These are phyloP conservation scores for Avicennia marina DNA, from an alignment of 257 asterid genomes.

Conservation along the genomic window DNA sequence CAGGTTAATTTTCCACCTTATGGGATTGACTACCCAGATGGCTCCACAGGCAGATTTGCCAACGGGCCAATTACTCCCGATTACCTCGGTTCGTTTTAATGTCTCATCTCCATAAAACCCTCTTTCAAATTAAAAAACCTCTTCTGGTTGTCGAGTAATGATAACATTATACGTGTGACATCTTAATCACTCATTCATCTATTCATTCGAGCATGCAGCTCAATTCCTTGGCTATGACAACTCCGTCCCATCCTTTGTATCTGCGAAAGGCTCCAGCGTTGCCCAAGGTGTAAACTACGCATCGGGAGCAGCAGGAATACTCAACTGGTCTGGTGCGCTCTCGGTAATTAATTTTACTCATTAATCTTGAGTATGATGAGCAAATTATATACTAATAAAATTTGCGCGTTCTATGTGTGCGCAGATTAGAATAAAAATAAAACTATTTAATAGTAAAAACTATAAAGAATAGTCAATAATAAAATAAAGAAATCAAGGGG, in stretches of 20 bases:
- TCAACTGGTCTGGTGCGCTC: constrained; percentile 25
- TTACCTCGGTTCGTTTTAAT: constrained; percentile 24
- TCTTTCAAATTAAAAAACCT: background rate
- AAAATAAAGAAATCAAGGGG: too few relatives aligned
- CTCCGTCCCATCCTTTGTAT: constrained; percentile 39
- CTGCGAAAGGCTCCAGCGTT: constrained; percentile 21
- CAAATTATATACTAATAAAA: background rate
- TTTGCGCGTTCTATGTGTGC: too few relatives aligned
- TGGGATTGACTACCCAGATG: constrained; percentile 47
- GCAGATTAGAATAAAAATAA: too few relatives aligned
- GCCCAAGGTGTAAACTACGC: constrained; percentile 58
- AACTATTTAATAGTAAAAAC: too few relatives aligned
- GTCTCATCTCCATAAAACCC: background rate
- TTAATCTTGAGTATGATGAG: too few relatives aligned
- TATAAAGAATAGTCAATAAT: too few relatives aligned
- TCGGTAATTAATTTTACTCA: constrained; percentile 17
- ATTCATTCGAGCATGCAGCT: too few relatives aligned
- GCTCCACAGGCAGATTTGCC: constrained; percentile 52
- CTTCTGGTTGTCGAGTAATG: too few relatives aligned
- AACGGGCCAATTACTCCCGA: constrained; percentile 37
- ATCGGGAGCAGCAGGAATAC: constrained; percentile 64
- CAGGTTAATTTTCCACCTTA: constrained; percentile 49
- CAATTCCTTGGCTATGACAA: constrained; percentile 29
- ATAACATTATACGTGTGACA: too few relatives aligned
- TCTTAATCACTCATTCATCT: too few relatives aligned